Evolutionary conservation across 352 stramenopile genomes (phyloP), one percentile per base, ranked within the genome.

Genomic region (Pythium vanterpoolii): DNA sequence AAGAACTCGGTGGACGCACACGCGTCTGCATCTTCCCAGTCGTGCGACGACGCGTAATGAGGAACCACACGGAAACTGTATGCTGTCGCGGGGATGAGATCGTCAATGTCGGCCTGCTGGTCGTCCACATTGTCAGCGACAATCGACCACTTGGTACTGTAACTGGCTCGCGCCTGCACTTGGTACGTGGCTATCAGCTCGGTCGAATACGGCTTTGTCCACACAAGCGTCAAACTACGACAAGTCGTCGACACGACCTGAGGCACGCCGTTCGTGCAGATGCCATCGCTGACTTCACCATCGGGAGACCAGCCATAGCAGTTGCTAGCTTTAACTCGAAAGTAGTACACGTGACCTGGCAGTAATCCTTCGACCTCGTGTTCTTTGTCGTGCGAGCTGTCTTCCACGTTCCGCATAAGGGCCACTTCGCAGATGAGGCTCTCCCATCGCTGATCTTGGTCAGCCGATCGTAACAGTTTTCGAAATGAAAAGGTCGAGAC

Each of bases 31-130:
- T 82, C 68, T 28, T 69, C 71, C 77, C 77, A 87, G 14, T 60
- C 51, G 19, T 45, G 48, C 3, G 49, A 45, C 3, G 46, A 59
- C 0, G 62, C 52, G 24, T 70, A 87, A 43, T 87, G 77, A 16
- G 73, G 77, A 2, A 80, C 72, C 26, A 87, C 63, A 14, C 73
- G 73, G 18, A 87, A 83, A 26, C 55, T 67, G 58, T 85, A 85
- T 13, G 73, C 61, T 5, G 72, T 80, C 1, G 76, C 72, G 16
- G 77, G 77, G 1, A 74, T 36, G 14, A 87, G 52, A 4, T 56
- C 58, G 2, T 39, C 4, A 7, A 83, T 68, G 9, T 50, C 33
- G 10, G 64, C 57, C n/a, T 55, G 55, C 38, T 83, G 74, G 2
- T 53, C 65, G 1, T 27, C 5, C 5, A 79, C 55, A 18, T 66